Percentiles rank a stretch among this genome's conserved stretches.
phyloP scores from a whole-genome alignment of 2,329 filamentous ascomycete species.

The Apiospora malaysiana region DNA sequence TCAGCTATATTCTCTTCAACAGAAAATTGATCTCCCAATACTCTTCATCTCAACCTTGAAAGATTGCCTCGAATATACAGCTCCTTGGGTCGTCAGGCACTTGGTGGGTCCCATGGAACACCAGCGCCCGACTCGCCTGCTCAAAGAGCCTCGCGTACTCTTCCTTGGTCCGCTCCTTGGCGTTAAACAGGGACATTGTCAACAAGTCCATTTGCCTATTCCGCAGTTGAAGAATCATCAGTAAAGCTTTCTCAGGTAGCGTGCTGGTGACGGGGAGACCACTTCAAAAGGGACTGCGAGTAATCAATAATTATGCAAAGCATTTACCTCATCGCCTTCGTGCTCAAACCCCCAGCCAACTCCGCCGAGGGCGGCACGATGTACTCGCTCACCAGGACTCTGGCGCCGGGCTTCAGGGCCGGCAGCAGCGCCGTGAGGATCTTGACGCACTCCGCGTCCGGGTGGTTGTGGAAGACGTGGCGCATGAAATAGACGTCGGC shows the following conservation, averaged over 20 bases:
- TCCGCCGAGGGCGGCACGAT: background rate
- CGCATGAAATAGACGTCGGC: slow-evolving; percentile 10
- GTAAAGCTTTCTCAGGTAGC: background rate
- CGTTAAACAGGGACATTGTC: background rate
- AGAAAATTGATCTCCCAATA: background rate
- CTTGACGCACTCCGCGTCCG: slow-evolving; percentile 10
- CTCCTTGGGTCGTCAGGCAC: background rate
- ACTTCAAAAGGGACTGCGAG: too few species aligned
- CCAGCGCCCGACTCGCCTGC: background rate
- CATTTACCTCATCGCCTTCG: background rate
- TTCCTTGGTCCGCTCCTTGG: background rate
- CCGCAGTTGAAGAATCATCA: background rate
- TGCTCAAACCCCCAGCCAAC: background rate
- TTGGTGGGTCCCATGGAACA: background rate
- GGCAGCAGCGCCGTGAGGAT: background rate
- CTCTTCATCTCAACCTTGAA: background rate
- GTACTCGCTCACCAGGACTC: slow-evolving; percentile 1
- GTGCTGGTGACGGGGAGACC: too few species aligned
- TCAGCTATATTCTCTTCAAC: background rate
- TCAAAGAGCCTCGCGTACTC: background rate
- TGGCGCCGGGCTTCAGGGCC: background rate
- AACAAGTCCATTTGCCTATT: background rate
- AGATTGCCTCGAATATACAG: background rate
- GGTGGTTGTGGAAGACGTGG: slow-evolving; percentile 17
- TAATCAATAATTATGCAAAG: background rate